Conservation (phyloP, 495 filamentous ascomycete genomes). For the Penicillium desertorum region DNA sequence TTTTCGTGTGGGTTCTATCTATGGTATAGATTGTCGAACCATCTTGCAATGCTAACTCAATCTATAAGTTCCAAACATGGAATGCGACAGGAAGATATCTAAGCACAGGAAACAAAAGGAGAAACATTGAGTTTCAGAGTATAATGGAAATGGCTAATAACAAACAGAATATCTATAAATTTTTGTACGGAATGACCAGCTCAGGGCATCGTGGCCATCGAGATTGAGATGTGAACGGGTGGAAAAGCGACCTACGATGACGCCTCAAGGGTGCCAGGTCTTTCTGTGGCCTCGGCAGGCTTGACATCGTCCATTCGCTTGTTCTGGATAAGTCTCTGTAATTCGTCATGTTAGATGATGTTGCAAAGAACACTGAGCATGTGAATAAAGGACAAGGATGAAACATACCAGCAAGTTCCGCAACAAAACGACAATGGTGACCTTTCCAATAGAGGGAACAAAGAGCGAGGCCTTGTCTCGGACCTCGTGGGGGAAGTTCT, state of each 20-base stretch:
- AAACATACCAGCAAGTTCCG: conserved; percentile 77
- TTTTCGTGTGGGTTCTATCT: too few relatives aligned
- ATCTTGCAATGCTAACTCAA: too few relatives aligned
- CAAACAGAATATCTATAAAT: conserved; percentile 25
- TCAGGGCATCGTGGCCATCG: conserved; percentile 14
- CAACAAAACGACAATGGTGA: conserved; percentile 89
- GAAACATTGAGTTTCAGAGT: conserved; percentile 10
- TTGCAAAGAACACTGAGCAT: background rate
- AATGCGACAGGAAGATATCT: conserved; percentile 3
- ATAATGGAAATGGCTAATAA: conserved; percentile 29
- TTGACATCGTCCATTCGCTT: conserved; percentile 45
- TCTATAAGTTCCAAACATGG: background rate
- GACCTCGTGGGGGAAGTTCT: conserved; percentile 85
- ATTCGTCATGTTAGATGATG: conserved; percentile 4
- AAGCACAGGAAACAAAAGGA: conserved; percentile 2
- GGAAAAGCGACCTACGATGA: conserved; percentile 18
- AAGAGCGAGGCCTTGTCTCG: conserved; percentile 97
- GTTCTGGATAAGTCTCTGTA: conserved; percentile 54
- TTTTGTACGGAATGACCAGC: conserved; percentile 13
- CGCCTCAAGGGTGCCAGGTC: conserved; percentile 45
- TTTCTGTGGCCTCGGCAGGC: conserved; percentile 47
- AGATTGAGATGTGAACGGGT: background rate
- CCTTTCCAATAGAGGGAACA: conserved; percentile 94
- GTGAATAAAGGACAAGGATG: background rate
- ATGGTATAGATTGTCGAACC: too few relatives aligned